These are phyloP conservation scores for Arthrobotrys musiformis DNA, from an alignment of 2,329 filamentous ascomycete species.

Conservation along the genomic window DNA sequence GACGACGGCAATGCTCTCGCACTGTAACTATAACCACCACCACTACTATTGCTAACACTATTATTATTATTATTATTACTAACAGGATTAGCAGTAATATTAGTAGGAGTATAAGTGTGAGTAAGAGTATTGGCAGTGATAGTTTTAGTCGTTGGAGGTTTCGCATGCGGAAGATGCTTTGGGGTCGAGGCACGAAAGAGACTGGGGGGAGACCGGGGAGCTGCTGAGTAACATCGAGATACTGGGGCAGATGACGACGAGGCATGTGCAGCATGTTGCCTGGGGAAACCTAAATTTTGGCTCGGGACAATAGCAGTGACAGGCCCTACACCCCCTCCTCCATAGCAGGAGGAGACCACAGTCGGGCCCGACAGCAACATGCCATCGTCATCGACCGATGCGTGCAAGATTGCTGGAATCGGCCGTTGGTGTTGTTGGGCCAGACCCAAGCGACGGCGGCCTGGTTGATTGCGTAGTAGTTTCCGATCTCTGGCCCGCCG, in stretches of 20 bases:
- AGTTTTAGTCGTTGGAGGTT: neutral
- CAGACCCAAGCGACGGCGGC: neutral
- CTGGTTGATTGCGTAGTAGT: conserved; percentile 24
- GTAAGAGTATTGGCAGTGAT: neutral
- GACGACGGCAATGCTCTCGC: neutral
- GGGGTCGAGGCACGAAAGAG: conserved; percentile 27
- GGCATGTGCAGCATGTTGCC: neutral
- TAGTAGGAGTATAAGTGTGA: neutral
- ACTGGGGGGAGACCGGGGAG: conserved; percentile 27
- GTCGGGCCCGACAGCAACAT: conserved; percentile 1
- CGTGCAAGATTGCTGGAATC: neutral
- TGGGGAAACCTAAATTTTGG: conserved; percentile 33
- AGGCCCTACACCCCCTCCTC: neutral
- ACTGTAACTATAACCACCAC: no score
- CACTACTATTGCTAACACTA: no score
- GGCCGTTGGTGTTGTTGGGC: conserved; percentile 1
- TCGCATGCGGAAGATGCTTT: conserved; percentile 24
- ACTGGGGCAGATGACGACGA: neutral
- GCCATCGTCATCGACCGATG: conserved; percentile 10
- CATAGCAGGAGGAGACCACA: conserved; percentile 19
- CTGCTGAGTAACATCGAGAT: neutral
- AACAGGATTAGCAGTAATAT: neutral
- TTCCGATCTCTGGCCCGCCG: conserved; percentile 32
- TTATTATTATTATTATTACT: no score
- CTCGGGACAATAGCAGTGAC: conserved; percentile 14